A percentile compares a stretch with the other conserved stretches of the same genome.
These are phyloP conservation scores for Lodderomyces margitis DNA, from an alignment of 1,139 yeast species.

Conservation along the genomic window DNA sequence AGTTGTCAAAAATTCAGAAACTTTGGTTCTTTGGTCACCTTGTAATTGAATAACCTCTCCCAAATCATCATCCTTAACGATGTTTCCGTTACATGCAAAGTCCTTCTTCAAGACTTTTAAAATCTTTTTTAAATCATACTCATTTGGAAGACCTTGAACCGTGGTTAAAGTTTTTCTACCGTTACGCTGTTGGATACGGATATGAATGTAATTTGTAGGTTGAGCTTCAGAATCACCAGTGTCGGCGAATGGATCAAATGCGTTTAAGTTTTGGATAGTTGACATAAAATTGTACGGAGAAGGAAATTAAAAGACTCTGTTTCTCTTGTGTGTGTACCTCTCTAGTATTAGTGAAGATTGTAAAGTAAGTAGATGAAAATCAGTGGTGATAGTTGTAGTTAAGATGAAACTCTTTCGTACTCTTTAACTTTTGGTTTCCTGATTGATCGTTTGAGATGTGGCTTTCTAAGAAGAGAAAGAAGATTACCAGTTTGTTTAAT, in stretches of 20 bases:
- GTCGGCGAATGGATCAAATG: conserved; percentile 99
- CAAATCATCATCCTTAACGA: conserved; percentile 92
- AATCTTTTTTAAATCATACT: conserved; percentile 92
- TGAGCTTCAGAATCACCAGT: conserved; percentile 99
- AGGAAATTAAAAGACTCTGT: neutral
- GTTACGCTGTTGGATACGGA: conserved; percentile 99
- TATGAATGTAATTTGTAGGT: conserved; percentile 93
- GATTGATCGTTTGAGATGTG: too few species aligned
- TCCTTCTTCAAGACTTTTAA: conserved; percentile 94
- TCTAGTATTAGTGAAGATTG: neutral
- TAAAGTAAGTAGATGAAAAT: neutral
- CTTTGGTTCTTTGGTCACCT: conserved; percentile 98
- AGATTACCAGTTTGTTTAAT: too few species aligned
- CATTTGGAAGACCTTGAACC: conserved; percentile 95
- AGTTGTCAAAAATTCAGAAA: conserved; percentile 85
- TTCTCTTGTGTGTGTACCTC: neutral
- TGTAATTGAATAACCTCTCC: conserved; percentile 98
- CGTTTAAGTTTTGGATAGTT: conserved; percentile 95
- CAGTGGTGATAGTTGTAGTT: too few species aligned
- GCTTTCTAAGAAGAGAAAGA: too few species aligned
- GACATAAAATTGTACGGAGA: conserved; percentile 49
- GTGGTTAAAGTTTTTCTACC: conserved; percentile 99
- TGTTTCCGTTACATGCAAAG: conserved; percentile 98
- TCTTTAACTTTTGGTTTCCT: too few species aligned
- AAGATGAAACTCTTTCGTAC: too few species aligned